Percentiles rank a stretch among this genome's conserved stretches.
phyloP scores from a whole-genome alignment of 129 eudicot genomes.

The Centella asiatica region DNA sequence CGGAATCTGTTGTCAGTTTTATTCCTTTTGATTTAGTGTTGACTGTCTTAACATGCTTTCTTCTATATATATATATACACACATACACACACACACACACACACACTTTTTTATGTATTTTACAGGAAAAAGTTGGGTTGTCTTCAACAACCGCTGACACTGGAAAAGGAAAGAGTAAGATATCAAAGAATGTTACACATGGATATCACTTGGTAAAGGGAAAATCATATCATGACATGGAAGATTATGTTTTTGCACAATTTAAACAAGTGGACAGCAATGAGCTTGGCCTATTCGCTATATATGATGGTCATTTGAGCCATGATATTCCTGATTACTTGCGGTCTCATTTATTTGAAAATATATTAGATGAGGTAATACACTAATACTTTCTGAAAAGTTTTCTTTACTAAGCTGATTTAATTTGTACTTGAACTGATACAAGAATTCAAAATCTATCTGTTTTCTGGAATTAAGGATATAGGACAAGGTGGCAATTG shows the following conservation, averaged over 20 bases:
- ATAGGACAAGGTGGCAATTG: background rate
- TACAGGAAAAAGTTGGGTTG: slow-evolving; percentile 59
- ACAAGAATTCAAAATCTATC: no score
- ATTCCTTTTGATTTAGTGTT: no score
- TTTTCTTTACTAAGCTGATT: background rate
- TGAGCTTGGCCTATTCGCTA: slow-evolving; percentile 75
- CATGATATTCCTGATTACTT: slow-evolving; percentile 67
- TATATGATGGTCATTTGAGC: slow-evolving; percentile 79
- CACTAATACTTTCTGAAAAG: background rate
- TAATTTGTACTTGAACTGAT: no score
- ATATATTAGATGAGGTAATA: slow-evolving; percentile 61
- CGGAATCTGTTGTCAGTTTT: no score
- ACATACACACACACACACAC: no score
- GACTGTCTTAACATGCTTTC: no score
- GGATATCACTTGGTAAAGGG: slow-evolving; percentile 80
- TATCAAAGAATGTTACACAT: slow-evolving; percentile 47
- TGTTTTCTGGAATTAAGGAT: no score
- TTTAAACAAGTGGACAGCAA: slow-evolving; percentile 61
- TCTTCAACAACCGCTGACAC: slow-evolving; percentile 31
- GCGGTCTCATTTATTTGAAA: slow-evolving; percentile 58
- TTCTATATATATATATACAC: no score
- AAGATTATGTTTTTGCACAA: slow-evolving; percentile 72
- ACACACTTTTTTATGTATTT: no score
- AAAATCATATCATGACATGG: slow-evolving; percentile 64
- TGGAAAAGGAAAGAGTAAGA: slow-evolving; percentile 63